Evolutionary conservation across 2,329 filamentous ascomycete genomes (phyloP).

Genomic region (Neopestalotiopsis sp.): DNA sequence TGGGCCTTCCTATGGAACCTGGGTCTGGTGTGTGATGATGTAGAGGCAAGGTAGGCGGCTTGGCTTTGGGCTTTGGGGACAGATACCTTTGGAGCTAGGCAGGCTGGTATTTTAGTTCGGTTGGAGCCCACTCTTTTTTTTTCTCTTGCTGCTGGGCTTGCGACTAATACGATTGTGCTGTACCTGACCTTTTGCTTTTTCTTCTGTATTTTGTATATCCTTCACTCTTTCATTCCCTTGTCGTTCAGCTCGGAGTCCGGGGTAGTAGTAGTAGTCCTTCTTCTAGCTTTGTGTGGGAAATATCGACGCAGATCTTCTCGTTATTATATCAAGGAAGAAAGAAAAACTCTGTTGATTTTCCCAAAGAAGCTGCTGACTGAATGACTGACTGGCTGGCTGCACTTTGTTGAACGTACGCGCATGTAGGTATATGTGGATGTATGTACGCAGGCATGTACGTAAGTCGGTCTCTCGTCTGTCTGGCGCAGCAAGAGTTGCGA

Average conservation of each 20-base stretch:
- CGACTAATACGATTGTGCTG: neutral
- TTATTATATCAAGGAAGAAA: neutral
- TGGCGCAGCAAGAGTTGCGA: neutral
- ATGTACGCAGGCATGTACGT: conserved; percentile 25
- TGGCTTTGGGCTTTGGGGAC: conserved; percentile 2
- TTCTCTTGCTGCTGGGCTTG: neutral
- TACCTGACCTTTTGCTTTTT: neutral
- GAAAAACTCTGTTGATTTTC: too few relatives aligned
- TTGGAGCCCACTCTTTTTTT: conserved; percentile 1
- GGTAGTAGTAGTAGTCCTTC: conserved; percentile 2
- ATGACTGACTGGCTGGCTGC: neutral
- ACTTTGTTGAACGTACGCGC: neutral
- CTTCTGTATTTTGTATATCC: neutral
- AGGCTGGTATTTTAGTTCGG: neutral
- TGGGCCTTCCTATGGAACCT: neutral
- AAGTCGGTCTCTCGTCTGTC: conserved; percentile 4
- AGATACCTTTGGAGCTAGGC: neutral
- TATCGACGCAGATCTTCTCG: neutral
- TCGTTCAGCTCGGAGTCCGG: conserved; percentile 4
- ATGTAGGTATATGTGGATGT: conserved; percentile 25
- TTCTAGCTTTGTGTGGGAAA: neutral
- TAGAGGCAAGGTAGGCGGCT: neutral
- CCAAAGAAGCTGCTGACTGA: too few relatives aligned
- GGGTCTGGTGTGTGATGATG: neutral
- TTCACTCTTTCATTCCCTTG: neutral